Evolutionary conservation across 179 eudicot species (phyloP).

Genomic region (Beta corolliflora): DNA sequence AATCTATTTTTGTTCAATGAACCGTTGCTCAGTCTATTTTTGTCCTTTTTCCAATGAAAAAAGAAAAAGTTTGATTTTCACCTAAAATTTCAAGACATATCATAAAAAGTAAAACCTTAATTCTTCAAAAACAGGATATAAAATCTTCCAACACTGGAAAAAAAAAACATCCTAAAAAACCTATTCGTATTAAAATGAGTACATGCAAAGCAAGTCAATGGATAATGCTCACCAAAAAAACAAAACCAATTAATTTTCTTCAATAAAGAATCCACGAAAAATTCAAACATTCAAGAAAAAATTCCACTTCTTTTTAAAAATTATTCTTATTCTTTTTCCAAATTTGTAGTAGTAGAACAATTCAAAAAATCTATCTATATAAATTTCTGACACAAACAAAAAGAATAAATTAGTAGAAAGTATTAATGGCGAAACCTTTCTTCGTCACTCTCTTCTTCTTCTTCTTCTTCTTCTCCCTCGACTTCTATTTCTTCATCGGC

Average conservation of each 20-base stretch:
- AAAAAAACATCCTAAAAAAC: no score
- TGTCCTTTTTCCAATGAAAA: no score
- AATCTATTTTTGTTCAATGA: no score
- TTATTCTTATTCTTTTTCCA: no score
- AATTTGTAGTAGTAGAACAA: neutral
- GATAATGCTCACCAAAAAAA: neutral
- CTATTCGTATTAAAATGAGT: neutral
- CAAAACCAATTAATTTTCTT: neutral
- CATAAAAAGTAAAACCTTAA: no score
- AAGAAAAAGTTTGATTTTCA: no score
- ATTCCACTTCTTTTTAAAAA: no score
- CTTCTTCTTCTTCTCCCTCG: no score
- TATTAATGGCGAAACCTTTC: neutral
- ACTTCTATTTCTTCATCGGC: slow-evolving; percentile 6
- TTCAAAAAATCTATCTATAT: neutral
- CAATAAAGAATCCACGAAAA: neutral
- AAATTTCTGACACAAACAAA: neutral
- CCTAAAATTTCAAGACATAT: no score
- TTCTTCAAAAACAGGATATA: no score
- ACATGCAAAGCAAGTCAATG: neutral
- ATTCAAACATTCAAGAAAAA: neutral
- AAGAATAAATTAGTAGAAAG: neutral
- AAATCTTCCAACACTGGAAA: no score
- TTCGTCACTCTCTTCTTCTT: neutral
- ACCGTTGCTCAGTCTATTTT: no score